Percentiles rank a stretch among this genome's conserved stretches.
phyloP scores from a whole-genome alignment of 768 basidiomycete genomes.

The Panellus pusillus region DNA sequence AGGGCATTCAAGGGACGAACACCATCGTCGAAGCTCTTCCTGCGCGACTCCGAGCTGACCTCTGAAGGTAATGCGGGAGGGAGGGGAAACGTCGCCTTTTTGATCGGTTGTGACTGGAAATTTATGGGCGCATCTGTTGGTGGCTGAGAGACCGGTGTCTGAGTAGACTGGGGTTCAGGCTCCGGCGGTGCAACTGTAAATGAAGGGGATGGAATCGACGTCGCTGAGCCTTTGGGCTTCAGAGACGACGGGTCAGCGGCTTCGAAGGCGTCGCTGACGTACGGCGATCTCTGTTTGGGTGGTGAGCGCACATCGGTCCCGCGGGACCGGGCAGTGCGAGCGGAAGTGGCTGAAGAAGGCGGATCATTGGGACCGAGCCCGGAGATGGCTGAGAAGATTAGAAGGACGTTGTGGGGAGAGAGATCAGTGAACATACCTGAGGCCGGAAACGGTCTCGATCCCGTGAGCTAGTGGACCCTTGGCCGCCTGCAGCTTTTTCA shows the following conservation, averaged over 20 bases:
- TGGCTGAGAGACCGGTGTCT: constrained; percentile 21
- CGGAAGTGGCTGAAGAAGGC: constrained; percentile 1
- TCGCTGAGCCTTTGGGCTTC: constrained; percentile 18
- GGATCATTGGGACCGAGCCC: constrained; percentile 9
- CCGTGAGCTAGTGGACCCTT: constrained; percentile 42
- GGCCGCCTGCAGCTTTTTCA: constrained; percentile 46
- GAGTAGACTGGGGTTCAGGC: constrained; percentile 9
- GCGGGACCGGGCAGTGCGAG: constrained; percentile 13
- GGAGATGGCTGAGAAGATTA: constrained; percentile 15
- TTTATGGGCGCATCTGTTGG: constrained; percentile 6
- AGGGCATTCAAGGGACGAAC: constrained; percentile 42
- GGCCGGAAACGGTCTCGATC: constrained; percentile 39
- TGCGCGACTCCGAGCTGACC: constrained; percentile 30
- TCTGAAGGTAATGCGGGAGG: constrained; percentile 25
- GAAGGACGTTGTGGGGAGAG: neutral
- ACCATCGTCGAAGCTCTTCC: constrained; percentile 46
- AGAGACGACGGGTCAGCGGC: constrained; percentile 22
- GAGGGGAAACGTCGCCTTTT: constrained; percentile 44
- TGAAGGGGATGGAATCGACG: constrained; percentile 36
- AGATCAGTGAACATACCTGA: constrained; percentile 37
- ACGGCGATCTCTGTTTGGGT: constrained; percentile 31
- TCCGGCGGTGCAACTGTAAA: constrained; percentile 45
- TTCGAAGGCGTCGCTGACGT: constrained; percentile 40
- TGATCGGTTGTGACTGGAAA: constrained; percentile 25
- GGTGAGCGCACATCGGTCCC: constrained; percentile 25